Evolutionary conservation across 768 basidiomycete genomes (phyloP).

Genomic region (Naganishia antarctica): DNA sequence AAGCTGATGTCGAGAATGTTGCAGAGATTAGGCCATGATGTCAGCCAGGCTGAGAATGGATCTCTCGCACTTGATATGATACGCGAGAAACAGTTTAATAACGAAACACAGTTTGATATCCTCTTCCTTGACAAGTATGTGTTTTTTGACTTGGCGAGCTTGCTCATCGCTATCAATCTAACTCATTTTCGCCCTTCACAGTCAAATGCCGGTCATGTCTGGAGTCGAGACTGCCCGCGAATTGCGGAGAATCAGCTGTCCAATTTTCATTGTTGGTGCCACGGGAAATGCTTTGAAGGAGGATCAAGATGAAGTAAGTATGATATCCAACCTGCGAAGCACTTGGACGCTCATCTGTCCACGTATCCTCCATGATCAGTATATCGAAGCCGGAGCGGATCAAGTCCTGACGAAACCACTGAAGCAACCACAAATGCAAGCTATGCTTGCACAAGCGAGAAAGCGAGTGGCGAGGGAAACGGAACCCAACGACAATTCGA

Average conservation of each 20-base stretch:
- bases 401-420: slow-evolving; percentile 47
- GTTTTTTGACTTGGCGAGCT: neutral
- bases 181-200: slow-evolving; percentile 20
- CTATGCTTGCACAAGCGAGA: slow-evolving; percentile 42
- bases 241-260: slow-evolving; percentile 42
- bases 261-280: slow-evolving; percentile 45
- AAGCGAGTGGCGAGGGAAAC: slow-evolving; percentile 43
- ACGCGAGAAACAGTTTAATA: slow-evolving; percentile 31
- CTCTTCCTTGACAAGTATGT: slow-evolving; percentile 48
- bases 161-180: neutral
- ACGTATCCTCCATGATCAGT: no score
- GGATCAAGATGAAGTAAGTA: slow-evolving; percentile 37
- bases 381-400: slow-evolving; percentile 46
- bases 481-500: slow-evolving; percentile 26
- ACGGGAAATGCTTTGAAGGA: slow-evolving; percentile 48
- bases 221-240: slow-evolving; percentile 46
- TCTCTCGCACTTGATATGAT: slow-evolving; percentile 43
- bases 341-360: no score
- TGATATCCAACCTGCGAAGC: no score
- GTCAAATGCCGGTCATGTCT: slow-evolving; percentile 49
- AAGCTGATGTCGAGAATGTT: slow-evolving; percentile 49
- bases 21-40: slow-evolving; percentile 43
- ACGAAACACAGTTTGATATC: slow-evolving; percentile 36
- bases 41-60: slow-evolving; percentile 45
- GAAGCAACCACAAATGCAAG: slow-evolving; percentile 39